phyloP scores from a whole-genome alignment of 305 asterid species.

The Solanum hybrid region DNA sequence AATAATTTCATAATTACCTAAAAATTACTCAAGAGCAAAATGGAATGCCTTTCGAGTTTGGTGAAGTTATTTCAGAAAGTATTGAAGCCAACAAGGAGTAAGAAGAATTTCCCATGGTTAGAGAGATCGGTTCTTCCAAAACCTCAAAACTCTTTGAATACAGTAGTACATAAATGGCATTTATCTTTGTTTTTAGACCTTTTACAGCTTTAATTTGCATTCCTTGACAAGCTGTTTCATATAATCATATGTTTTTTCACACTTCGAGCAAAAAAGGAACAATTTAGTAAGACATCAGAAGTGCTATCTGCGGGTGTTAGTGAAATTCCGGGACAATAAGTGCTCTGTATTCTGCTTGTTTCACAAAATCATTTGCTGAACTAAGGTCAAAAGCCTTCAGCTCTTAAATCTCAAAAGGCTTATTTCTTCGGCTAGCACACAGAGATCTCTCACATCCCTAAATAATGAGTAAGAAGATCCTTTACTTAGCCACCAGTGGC shows the following conservation, averaged over 20 bases:
- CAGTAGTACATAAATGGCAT: background rate
- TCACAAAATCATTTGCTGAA: background rate
- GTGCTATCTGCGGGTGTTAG: background rate
- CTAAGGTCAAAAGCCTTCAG: background rate
- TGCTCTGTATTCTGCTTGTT: background rate
- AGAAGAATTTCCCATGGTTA: background rate
- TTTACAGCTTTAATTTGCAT: background rate
- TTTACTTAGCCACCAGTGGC: slow-evolving; percentile 2
- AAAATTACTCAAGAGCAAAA: background rate
- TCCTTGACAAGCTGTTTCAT: background rate
- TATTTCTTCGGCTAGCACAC: background rate
- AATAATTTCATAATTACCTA: background rate
- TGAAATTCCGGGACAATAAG: background rate
- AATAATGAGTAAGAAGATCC: background rate
- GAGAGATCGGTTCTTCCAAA: background rate
- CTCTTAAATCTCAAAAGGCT: background rate
- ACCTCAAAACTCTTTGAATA: background rate
- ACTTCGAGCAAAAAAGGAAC: background rate
- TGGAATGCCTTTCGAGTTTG: background rate
- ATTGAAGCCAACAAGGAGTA: background rate
- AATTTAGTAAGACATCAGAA: background rate
- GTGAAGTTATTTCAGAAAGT: background rate
- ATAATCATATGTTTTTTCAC: background rate
- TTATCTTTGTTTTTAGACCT: background rate
- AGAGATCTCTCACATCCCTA: background rate